phyloP scores from a whole-genome alignment of 2,329 filamentous ascomycete genomes.

The Pseudogymnoascus sp. region DNA sequence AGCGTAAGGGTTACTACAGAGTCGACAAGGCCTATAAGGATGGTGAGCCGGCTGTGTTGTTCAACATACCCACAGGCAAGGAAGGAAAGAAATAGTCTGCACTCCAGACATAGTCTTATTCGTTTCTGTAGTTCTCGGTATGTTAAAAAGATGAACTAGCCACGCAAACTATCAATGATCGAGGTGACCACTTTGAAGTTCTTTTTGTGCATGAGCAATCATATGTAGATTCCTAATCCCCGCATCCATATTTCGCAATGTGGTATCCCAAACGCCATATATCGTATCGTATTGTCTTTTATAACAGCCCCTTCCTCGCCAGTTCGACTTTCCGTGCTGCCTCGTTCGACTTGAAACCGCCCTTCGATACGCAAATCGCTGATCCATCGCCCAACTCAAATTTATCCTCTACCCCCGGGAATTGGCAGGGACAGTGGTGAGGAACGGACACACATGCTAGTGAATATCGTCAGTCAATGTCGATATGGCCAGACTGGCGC shows the following conservation, averaged over 20 bases:
- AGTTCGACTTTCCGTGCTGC: slow-evolving; percentile 69
- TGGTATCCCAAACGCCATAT: slow-evolving; percentile 7
- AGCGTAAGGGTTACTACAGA: slow-evolving; percentile 86
- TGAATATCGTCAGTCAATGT: background rate
- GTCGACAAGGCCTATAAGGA: slow-evolving; percentile 60
- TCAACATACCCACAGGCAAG: slow-evolving; percentile 64
- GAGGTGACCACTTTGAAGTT: background rate
- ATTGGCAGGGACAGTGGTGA: slow-evolving; percentile 92
- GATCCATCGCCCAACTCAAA: slow-evolving; percentile 65
- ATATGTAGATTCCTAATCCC: slow-evolving; percentile 1
- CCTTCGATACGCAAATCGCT: slow-evolving; percentile 65
- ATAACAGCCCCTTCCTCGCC: slow-evolving; percentile 70
- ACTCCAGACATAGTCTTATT: background rate
- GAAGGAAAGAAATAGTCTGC: slow-evolving; percentile 12
- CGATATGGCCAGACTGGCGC: background rate
- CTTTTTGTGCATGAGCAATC: background rate
- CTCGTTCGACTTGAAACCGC: slow-evolving; percentile 65
- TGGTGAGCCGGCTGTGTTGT: slow-evolving; percentile 54
- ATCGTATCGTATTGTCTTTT: slow-evolving; percentile 17
- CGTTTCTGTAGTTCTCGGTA: background rate
- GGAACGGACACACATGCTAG: slow-evolving; percentile 86
- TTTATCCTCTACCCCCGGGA: slow-evolving; percentile 68
- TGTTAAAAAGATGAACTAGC: background rate
- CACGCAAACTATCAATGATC: background rate
- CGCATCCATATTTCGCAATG: background rate